Base-by-base conservation (phyloP, 2,329 filamentous ascomycete genomes). In the Clarireedia homoeocarpa region DNA sequence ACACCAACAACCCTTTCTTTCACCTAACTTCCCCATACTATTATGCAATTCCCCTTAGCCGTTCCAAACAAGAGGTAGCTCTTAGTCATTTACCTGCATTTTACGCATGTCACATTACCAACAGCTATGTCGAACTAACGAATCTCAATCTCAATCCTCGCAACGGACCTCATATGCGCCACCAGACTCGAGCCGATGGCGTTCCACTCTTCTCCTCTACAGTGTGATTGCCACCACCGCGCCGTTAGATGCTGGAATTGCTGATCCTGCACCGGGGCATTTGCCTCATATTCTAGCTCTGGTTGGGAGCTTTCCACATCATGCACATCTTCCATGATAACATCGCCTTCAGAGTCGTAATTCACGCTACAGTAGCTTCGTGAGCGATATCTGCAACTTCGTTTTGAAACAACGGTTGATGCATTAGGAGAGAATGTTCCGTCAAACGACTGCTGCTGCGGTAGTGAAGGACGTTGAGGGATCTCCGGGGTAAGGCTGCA, bases 141-240 rank as follows among this genome's bases (percentile, higher is more conserved):
- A 59, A 51, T 53, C 23, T 45, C 48, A 50, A 49, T 52, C n/a
- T 52, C 54, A 48, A 57, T 55, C 39, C 47, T 49, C 20, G 55
- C 40, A 14, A 50, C 40, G 6, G 51, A 38, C 26, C 63, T 67
- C 23, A 70, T 52, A 51, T 72, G 68, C 58, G 71, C 71, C 14
- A 72, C 67, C 42, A 72, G 55, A 57, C 70, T 69, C 23, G 52
- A 53, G 53, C 26, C 42, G 38, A n/a, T 56, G 48, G 23, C 46
- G 4, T 42, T 40, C 34, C 51, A 38, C 30, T 48, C 36, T 24
- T 34, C 10, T 12, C 53, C 10, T 12, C 53, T 36, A 39, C 45
- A 36, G 17, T 44, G 30, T 4, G 52, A 49, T 26, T 24, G 39
- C 2, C 48, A 51, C 49, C 57, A 51, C 5, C 46, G 57, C 9